These are phyloP conservation scores for Dactylonectria macrodidyma DNA, from an alignment of 2,329 filamentous ascomycete species.

Conservation along the genomic window DNA sequence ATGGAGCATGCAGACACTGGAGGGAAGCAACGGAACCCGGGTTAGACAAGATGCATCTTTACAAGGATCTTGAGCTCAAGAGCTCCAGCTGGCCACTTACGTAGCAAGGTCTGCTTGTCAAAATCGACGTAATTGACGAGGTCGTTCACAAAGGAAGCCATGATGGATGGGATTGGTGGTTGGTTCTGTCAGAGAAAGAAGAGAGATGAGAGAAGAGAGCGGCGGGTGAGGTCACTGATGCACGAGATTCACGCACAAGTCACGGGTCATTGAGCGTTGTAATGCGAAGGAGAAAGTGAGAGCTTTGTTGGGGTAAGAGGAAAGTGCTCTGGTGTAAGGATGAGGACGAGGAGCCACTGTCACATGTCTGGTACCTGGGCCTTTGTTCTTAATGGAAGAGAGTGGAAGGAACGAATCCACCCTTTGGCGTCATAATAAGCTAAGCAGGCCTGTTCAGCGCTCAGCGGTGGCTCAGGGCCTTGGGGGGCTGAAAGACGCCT, in stretches of 20 bases:
- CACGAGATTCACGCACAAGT: slow-evolving; percentile 33
- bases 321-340: slow-evolving; percentile 4
- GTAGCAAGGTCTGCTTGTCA: slow-evolving; percentile 74
- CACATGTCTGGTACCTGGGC: slow-evolving; percentile 21
- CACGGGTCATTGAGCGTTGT: slow-evolving; percentile 13
- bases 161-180: slow-evolving; percentile 43
- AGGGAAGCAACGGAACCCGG: slow-evolving; percentile 20
- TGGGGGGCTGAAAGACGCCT: background rate
- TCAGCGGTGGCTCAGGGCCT: background rate
- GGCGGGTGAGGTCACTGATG: slow-evolving; percentile 34
- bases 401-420: slow-evolving; percentile 19
- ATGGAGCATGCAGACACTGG: slow-evolving; percentile 86
- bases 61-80: slow-evolving; percentile 30
- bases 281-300: slow-evolving; percentile 14
- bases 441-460: background rate
- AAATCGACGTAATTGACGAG: slow-evolving; percentile 78
- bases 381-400: slow-evolving; percentile 12
- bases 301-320: slow-evolving; percentile 28
- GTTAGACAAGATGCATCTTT: slow-evolving; percentile 36
- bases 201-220: slow-evolving; percentile 7
- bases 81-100: slow-evolving; percentile 63
- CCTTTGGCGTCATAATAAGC: slow-evolving; percentile 22
- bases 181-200: slow-evolving; percentile 2
- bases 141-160: slow-evolving; percentile 59
- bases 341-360: slow-evolving; percentile 26